Base-by-base conservation (phyloP, 805 yeast species). In the Schwanniomyces occidentalis region DNA sequence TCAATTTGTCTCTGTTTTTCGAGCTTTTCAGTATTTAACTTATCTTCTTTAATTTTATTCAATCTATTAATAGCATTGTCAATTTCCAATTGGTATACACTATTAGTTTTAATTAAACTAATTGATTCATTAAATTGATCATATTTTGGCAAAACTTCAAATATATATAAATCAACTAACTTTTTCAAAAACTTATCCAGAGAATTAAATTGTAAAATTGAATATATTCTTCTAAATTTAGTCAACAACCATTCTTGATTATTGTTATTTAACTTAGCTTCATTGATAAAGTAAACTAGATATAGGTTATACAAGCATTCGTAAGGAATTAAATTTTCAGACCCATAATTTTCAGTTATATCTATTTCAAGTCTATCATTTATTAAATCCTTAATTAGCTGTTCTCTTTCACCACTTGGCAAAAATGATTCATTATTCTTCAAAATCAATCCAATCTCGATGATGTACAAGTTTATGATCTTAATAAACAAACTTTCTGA, bases 391-490 rank as follows among this genome's bases (percentile, higher is more conserved):
- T 35, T 25, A 5, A 48, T 17, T 6, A 59, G 37, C 20, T 22
- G 16, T 13, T 27, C 49, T 38, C 27, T 33, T 24, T 35, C 48
- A 14, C 20, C 26, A 27, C 18, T 22, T 24, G 18, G 36, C 8
- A 15, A 21, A 4, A 27, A 23, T 8, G 16, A 13, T 4, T 16
- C 28, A 13, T 19, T 25, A 21, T 24, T 27, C 32, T 39, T 22
- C n/a, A 38, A 23, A 10, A 34, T 31, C 7, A 61, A 39, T 2
- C 73, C 72, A 5, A 61, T 44, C 34, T 65, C 60, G 3, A 65
- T 54, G 38, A 66, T 49, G 40, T 65, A 67, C 29, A 67, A 48
- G 27, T 56, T 55, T 19, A 61, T 46, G 14, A 65, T 56, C 40
- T 64, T 65, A 32, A 49, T 43, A 36, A 64, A 63, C n/a, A 58